These are phyloP conservation scores for Leccinum fibrillosum DNA, from an alignment of 768 basidiomycete species.

Conservation along the genomic window DNA sequence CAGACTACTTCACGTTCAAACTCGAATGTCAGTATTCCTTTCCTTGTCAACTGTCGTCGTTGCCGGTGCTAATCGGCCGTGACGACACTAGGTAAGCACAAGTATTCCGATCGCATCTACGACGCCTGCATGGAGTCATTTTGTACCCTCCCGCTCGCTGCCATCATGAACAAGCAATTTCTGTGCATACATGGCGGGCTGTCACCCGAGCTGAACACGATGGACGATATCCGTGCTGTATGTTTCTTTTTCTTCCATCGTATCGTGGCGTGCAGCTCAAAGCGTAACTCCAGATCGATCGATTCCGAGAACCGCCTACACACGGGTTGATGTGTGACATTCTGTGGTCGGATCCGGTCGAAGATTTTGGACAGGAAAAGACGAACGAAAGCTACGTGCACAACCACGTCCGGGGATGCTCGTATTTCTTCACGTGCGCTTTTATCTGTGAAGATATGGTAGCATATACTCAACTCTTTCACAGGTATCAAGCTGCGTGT, in stretches of 20 bases:
- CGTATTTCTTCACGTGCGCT: slow-evolving; percentile 86
- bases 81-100: slow-evolving; percentile 79
- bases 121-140: slow-evolving; percentile 99
- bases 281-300: slow-evolving; percentile 66
- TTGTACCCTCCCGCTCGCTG: slow-evolving; percentile 91
- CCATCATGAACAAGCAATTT: slow-evolving; percentile 99
- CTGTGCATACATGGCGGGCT: slow-evolving; percentile 97
- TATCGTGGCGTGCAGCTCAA: not conserved
- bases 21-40: slow-evolving; percentile 74
- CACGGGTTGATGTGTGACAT: slow-evolving; percentile 98
- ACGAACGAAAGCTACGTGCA: slow-evolving; percentile 88
- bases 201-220: slow-evolving; percentile 90
- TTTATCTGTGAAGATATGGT: not conserved
- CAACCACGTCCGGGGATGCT: slow-evolving; percentile 96
- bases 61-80: not conserved
- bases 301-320: slow-evolving; percentile 97
- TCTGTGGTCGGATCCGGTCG: slow-evolving; percentile 96
- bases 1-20: slow-evolving; percentile 99
- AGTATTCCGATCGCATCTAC: slow-evolving; percentile 95
- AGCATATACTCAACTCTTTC: not conserved
- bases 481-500: slow-evolving; percentile 93
- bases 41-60: too few relatives aligned
- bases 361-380: slow-evolving; percentile 96
- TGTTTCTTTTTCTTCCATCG: slow-evolving; percentile 26
- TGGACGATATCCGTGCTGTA: slow-evolving; percentile 90